Evolutionary conservation across 371 early-diverging fungal genomes (phyloP), one percentile per base, ranked within the genome.

Genomic region (Blastocladiella emersonii): DNA sequence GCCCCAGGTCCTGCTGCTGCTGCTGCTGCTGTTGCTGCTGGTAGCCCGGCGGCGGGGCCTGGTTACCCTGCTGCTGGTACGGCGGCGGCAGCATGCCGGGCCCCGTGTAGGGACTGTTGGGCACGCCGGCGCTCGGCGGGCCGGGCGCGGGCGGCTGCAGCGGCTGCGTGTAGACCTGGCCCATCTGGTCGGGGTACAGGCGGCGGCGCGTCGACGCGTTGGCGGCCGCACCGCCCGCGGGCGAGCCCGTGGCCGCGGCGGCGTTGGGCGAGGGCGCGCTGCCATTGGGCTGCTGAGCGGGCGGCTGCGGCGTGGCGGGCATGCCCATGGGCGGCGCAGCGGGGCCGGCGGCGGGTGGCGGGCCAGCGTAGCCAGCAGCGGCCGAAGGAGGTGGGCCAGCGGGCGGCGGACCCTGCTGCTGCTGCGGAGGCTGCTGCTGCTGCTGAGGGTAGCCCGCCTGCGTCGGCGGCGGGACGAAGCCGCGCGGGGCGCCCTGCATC

Each of bases 151-250:
- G 49, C 27, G 62, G 13, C 35, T 41, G 19, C 44, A 43, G 34
- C 39, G 68, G 45, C 44, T 73, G 37, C 32, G n/a, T 43, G 45
- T 64, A 68, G 3, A 61, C 74, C 30, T 64, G n/a, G 6, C 65
- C 37, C 3, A 61, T 43, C 62, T 74, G 71, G 21, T 72, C 73
- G 0, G 74, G 74, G 44, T 74, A 74, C 2, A 67, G 45, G 17
- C 74, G 68, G 17, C 74, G 71, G 15, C 73, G 70, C 30, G 70
- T 41, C 41, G 41, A 41, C 41, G 41, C 41, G n/a, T n/a, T n/a
- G 19, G 19, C 45, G 21, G 19, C 45, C 3, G 45, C 39, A 37
- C 39, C 39, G 39, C 39, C 39, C 7, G 13, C 7, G 7, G 39
- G 39, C 39, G 5, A 13, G 39, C 39, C 13, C 39, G 39, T 13